phyloP scores from a whole-genome alignment of 768 basidiomycete species.

The Serendipita sp. region DNA sequence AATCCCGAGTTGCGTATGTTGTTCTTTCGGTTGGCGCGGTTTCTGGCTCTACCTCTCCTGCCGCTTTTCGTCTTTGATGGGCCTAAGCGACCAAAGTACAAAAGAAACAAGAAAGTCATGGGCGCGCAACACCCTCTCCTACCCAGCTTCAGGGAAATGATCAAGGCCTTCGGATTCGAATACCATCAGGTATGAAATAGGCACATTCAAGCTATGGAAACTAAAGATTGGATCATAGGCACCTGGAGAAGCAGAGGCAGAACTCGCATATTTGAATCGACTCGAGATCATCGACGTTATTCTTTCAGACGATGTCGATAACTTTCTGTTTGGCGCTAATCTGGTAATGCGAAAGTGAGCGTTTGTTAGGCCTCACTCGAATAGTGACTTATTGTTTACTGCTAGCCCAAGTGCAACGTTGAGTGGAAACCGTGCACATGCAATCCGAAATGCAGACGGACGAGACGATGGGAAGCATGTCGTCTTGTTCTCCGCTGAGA shows the following conservation, averaged over 20 bases:
- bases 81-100: conserved; percentile 62
- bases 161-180: conserved; percentile 29
- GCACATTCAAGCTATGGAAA: neutral
- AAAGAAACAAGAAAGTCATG: conserved; percentile 32
- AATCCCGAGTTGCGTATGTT: conserved; percentile 74
- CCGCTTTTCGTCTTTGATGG: conserved; percentile 91
- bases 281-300: conserved; percentile 76
- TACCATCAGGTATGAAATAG: conserved; percentile 25
- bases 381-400: neutral
- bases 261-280: conserved; percentile 71
- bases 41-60: conserved; percentile 56
- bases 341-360: conserved; percentile 71
- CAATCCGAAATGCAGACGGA: conserved; percentile 46
- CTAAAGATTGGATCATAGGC: conserved; percentile 21
- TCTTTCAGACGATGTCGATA: conserved; percentile 87
- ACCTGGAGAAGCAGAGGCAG: conserved; percentile 90
- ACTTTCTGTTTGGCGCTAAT: conserved; percentile 73
- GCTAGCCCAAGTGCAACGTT: conserved; percentile 52
- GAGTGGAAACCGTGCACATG: conserved; percentile 51
- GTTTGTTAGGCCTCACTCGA: neutral
- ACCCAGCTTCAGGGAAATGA: conserved; percentile 19
- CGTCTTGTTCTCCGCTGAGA: conserved; percentile 23
- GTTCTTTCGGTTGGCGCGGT: conserved; percentile 69
- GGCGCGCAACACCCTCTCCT: conserved; percentile 13
- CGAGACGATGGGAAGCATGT: conserved; percentile 59